These are phyloP conservation scores for Halophytophthora polymorphica DNA, from an alignment of 352 stramenopile genomes.

Conservation along the genomic window DNA sequence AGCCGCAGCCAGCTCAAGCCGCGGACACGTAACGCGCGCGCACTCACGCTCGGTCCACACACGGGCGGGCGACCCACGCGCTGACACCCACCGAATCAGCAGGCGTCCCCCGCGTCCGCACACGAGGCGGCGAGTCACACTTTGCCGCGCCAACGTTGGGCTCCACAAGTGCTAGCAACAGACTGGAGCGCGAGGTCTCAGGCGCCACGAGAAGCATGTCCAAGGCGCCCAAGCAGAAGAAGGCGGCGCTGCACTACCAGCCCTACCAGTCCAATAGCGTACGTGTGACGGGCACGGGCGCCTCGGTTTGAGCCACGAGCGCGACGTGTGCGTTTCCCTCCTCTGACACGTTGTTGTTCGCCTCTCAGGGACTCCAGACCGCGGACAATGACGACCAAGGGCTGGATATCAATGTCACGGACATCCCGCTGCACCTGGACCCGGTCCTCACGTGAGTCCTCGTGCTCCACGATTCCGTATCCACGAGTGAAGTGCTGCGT, in stretches of 20 bases:
- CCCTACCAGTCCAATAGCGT: conserved; percentile 63
- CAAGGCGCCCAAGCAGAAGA: conserved; percentile 78
- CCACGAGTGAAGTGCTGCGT: not conserved
- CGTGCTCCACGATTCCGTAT: not conserved
- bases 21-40: too few species aligned
- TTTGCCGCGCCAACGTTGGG: too few species aligned
- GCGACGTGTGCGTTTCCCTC: not conserved
- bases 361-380: conserved; percentile 5
- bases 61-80: not conserved
- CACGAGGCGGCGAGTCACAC: too few species aligned
- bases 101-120: not conserved
- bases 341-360: not conserved
- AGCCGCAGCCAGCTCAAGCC: too few species aligned
- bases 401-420: conserved; percentile 49
- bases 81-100: not conserved
- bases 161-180: too few species aligned
- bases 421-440: conserved; percentile 60
- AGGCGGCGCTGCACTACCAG: conserved; percentile 72
- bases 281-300: conserved; percentile 1
- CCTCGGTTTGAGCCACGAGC: not conserved
- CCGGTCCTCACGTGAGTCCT: conserved; percentile 62
- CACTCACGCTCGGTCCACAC: too few species aligned
- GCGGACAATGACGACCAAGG: conserved; percentile 25
- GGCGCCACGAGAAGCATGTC: conserved; percentile 39
- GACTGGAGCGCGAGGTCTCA: not conserved